Base-by-base conservation (phyloP, 2,329 filamentous ascomycete genomes). In the Massarina eburnea region DNA sequence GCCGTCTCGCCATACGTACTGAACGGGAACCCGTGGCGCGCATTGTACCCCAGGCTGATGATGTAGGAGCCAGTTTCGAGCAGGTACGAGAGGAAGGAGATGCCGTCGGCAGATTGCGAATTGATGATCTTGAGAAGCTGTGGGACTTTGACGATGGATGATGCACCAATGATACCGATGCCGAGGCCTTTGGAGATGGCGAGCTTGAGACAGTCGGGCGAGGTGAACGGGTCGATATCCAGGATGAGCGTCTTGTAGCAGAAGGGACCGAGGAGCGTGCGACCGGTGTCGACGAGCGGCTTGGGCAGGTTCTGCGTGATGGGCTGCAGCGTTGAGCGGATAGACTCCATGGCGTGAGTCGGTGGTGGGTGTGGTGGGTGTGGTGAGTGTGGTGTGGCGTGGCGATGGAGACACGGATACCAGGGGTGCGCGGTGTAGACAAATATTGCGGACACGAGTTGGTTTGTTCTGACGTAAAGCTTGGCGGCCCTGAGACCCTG, bases 1-100 rank as follows among this genome's bases (percentile, higher is more conserved):
- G 88, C 91, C 21, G 90, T 92, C 80, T 99, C 94, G 71, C 94
- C 94, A 70, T 88, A 99, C 9, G 94, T 99, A 79, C 87, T 95
- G 74, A 99, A 96, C 3, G 94, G 92, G 60, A 96, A 96, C 19
- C 84, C 85, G 64, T 91, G 89, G 67, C 94, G 89, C 55, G 89
- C 79, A 71, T 95, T 96, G 78, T 99, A 99, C 41, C 89, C 88
- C 57, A 99, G 82, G 4, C 85, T 87, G 72, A 96, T 95, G 61
- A 96, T 80, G 74, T 95, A 92, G 47, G 86, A 84, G 45, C 82
- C 80, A 8, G 91, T 96, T 77, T 99, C 94, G 68, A 99, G 89
- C 26, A 94, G 79, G 76, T 96, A 97, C 24, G 89, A 88, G 35
- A 95, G 80, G 74, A 97, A 95, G 39, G 85, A 90, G 51, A 99